Base-by-base conservation (phyloP, 2,329 filamentous ascomycete genomes). In the Talaromyces verruculosus region DNA sequence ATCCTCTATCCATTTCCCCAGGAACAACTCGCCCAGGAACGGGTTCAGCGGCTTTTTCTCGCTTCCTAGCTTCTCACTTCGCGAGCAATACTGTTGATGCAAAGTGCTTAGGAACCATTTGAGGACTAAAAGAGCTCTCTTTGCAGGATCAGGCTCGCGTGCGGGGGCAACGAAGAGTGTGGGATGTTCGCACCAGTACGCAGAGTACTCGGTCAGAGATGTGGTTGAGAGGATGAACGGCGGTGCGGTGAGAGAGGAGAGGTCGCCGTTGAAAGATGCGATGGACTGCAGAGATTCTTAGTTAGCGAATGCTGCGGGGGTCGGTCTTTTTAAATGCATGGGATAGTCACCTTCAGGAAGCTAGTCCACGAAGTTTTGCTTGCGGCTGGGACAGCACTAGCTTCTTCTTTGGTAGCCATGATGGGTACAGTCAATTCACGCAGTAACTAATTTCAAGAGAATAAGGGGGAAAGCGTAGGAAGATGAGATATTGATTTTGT, bases 31-130 rank as follows among this genome's bases (percentile, higher is more conserved):
- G 65, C 94, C 94, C 41, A 99, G 81, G 81, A 99, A 98, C 0
- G 95, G 95, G 76, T 99, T 98, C 67, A 99, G 82, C 2, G 94
- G 94, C 84, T 98, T 99, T 88, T 98, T 98, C 84, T 97, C 94
- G 74, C 92, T 95, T 60, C 92, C 93, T 69, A 88, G 79, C 77
- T 89, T 88, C 76, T 97, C 93, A 75, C 91, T 96, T 67, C 87
- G 83, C 71, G 84, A 88, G 71, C 84, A 86, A 76, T 90, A 90
- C 63, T 96, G 92, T 79, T 96, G 92, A 82, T 95, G 96, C 62
- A 98, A 84, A 3, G 93, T 97, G 74, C 89, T 93, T 64, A 98
- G 81, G 81, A 97, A 98, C 94, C 94, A 98, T 79, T 94, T 96
- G 72, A 97, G 83, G n/a, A 98, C 94, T 39, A 94, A 84, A 70